Base-by-base conservation (phyloP, 1,284 basidiomycete genomes). In the Wallemia mellicola region DNA sequence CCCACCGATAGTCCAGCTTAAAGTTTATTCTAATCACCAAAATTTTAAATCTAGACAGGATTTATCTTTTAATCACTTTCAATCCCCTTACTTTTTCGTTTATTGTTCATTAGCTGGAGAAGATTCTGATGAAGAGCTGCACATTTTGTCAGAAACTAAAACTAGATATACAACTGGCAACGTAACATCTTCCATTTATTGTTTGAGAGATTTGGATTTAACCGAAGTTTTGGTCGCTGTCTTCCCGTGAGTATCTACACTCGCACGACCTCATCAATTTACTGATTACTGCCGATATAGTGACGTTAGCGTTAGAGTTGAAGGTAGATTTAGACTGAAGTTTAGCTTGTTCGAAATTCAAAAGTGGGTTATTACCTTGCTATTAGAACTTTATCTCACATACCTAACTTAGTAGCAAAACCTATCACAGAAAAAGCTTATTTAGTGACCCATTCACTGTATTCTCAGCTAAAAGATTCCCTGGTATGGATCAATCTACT, bases 51-150 rank as follows among this genome's bases (percentile, higher is more conserved):
- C 65, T 55, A 22, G 59, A 60, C 22, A 58, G 59, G 24, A 57
- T 57, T 27, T 58, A 55, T 26, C 85, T 79, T 67, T 74, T 24
- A 7, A 25, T 27, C 14, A 54, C 24, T 2, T 84, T 17, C 82
- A 92, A 71, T 89, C 86, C 64, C 87, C 87, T 0, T 89, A 89
- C 69, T 89, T 89, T 68, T 92, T 94, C 70, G 87, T 89, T 79
- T 92, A 87, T 65, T 87, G 87, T 2, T 81, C 79, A 63, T 76
- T 92, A 24, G 83, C 86, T 0, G 82, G 85, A 64, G 83, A 84
- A 0, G 85, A 88, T 64, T 80, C 83, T 62, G 86, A 92, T 64
- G 77, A 83, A n/a, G 91, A 95, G 70, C 71, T 95, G 32, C 89
- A 92, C 68, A 82, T 88, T 75, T 76, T 91, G 59, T 86, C 86